phyloP scores from a whole-genome alignment of 164 flowering plant genomes.

The Nelumbo lutea region DNA sequence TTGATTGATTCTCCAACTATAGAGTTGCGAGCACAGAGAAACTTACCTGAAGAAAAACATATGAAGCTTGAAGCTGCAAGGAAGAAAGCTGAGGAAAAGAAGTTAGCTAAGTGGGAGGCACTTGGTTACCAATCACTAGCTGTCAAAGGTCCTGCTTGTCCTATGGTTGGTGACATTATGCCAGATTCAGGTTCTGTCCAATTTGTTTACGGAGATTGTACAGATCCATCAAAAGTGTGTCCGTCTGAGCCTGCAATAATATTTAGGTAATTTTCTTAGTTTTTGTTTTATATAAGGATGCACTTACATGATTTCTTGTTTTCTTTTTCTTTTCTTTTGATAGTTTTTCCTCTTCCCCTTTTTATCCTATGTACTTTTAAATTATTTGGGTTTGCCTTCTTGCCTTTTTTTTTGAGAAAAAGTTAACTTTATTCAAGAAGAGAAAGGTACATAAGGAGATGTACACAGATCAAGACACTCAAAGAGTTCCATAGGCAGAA shows the following conservation, averaged over 20 bases:
- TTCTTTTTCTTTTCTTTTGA: not conserved
- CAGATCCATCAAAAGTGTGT: constrained; percentile 51
- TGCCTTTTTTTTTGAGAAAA: no score
- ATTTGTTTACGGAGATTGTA: constrained; percentile 95
- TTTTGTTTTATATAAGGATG: no score
- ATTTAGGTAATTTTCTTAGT: constrained; percentile 49
- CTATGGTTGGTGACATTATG: constrained; percentile 29
- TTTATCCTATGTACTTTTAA: no score
- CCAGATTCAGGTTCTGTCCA: constrained; percentile 64
- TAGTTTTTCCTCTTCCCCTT: not conserved
- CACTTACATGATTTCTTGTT: no score
- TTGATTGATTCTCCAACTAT: constrained; percentile 21
- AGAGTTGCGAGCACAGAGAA: constrained; percentile 39
- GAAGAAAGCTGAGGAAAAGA: constrained; percentile 78
- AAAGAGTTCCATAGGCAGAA: no score
- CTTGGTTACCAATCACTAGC: constrained; percentile 73
- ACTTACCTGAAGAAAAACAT: constrained; percentile 38
- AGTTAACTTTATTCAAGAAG: no score
- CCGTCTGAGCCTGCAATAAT: constrained; percentile 69
- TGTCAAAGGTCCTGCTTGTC: constrained; percentile 41
- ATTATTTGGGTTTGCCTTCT: no score
- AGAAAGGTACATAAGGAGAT: no score
- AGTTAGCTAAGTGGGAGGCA: constrained; percentile 74
- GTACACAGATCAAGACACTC: no score
- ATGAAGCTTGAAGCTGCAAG: constrained; percentile 54